Percentiles rank a stretch among this genome's conserved stretches.
phyloP scores from a whole-genome alignment of 306 rosid species.

The Echinosophora koreensis region DNA sequence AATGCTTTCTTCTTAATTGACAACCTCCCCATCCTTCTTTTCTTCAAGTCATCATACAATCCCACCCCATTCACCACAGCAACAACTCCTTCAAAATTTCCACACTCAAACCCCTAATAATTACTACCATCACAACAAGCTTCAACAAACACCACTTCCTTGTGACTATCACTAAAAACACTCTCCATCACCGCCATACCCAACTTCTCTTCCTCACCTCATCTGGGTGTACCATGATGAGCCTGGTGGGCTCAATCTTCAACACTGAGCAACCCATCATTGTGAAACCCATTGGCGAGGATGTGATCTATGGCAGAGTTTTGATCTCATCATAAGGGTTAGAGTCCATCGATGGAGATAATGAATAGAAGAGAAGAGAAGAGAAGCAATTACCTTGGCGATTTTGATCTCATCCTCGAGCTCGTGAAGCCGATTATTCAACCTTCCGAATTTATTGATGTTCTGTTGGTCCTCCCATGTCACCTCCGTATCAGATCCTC shows the following conservation, averaged over 20 bases:
- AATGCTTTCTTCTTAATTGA: slow-evolving; percentile 23
- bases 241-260: slow-evolving; percentile 20
- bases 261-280: slow-evolving; percentile 74
- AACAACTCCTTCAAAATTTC: slow-evolving; percentile 27
- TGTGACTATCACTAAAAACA: not conserved
- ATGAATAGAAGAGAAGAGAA: no score
- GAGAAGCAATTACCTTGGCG: slow-evolving; percentile 58
- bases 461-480: slow-evolving; percentile 92
- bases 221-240: no score
- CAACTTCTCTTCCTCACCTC: not conserved
- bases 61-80: slow-evolving; percentile 37
- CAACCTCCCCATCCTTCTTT: slow-evolving; percentile 34
- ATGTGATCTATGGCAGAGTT: no score
- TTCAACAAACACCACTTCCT: slow-evolving; percentile 48
- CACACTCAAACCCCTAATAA: slow-evolving; percentile 27
- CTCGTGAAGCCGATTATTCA: slow-evolving; percentile 91
- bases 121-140: slow-evolving; percentile 15
- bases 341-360: no score
- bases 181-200: not conserved
- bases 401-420: slow-evolving; percentile 87
- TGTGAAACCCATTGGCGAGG: slow-evolving; percentile 55
- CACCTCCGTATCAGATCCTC: slow-evolving; percentile 86
- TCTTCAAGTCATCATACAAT: slow-evolving; percentile 18
- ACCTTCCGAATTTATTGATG: slow-evolving; percentile 89
- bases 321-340: no score